phyloP scores from a whole-genome alignment of 164 flowering plant genomes.

The Aristolochia fimbriata region DNA sequence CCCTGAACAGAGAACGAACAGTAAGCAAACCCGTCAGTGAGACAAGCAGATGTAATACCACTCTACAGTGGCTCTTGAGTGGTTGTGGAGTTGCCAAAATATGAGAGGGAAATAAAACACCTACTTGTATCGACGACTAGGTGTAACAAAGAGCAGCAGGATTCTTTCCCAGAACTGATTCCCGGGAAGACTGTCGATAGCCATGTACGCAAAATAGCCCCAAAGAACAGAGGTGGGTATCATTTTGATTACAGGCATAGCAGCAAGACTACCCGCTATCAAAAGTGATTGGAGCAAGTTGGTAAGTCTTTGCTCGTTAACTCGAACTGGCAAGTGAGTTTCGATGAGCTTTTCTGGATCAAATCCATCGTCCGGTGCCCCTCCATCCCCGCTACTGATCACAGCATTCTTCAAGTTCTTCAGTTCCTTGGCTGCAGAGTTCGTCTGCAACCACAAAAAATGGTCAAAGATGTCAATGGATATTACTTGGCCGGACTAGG shows the following conservation, averaged over 20 bases:
- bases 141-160: constrained; percentile 49
- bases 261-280: constrained; percentile 33
- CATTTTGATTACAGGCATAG: constrained; percentile 40
- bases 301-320: constrained; percentile 71
- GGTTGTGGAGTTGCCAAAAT: no score
- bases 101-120: constrained; percentile 4
- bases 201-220: constrained; percentile 82
- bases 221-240: constrained; percentile 62
- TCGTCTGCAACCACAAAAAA: constrained; percentile 15
- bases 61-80: no score
- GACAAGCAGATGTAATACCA: no score
- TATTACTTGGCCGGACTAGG: background rate
- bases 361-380: constrained; percentile 17
- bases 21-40: no score
- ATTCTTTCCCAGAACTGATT: constrained; percentile 80
- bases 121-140: constrained; percentile 53
- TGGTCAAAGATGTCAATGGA: background rate
- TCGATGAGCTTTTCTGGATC: constrained; percentile 71
- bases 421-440: constrained; percentile 28
- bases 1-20: constrained; percentile 22
- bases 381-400: constrained; percentile 23
- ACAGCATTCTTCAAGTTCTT: constrained; percentile 45
- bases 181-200: constrained; percentile 78
- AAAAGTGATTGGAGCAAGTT: constrained; percentile 60
- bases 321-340: constrained; percentile 61